These are phyloP conservation scores for Eucalyptus paniculata DNA, from an alignment of 345 rosid species.

Conservation along the genomic window DNA sequence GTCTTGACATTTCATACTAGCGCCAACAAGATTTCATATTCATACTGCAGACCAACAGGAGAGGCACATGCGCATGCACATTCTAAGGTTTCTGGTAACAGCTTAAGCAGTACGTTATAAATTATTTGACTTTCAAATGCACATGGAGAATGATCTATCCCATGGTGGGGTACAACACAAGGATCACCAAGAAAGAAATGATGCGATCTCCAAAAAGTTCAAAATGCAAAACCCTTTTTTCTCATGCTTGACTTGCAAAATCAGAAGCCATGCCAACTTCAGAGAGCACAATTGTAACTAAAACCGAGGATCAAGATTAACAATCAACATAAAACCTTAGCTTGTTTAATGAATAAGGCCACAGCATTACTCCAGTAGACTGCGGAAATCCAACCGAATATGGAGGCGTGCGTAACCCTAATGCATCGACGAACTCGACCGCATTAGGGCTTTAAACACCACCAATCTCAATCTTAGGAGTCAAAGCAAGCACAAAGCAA, in stretches of 20 bases:
- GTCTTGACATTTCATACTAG: neutral
- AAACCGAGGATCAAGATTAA: neutral
- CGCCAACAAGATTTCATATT: neutral
- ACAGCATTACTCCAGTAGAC: neutral
- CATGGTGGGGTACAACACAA: neutral
- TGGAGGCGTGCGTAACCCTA: slow-evolving; percentile 27
- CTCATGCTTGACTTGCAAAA: neutral
- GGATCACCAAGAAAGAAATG: neutral
- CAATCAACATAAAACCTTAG: neutral
- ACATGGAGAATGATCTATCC: neutral
- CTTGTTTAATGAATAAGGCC: neutral
- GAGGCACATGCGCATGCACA: neutral
- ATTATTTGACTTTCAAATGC: neutral
- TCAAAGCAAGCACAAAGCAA: slow-evolving; percentile 1
- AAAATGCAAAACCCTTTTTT: neutral
- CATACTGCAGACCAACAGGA: neutral
- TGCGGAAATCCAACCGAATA: neutral
- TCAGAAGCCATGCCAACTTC: neutral
- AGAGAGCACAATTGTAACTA: neutral
- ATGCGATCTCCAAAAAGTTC: neutral
- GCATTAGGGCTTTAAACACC: slow-evolving; percentile 29
- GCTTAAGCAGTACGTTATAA: neutral
- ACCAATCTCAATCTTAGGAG: slow-evolving; percentile 4
- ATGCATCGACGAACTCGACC: neutral
- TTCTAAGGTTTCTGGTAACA: neutral